Evolutionary conservation across 345 rosid genomes (phyloP), one percentile per base, ranked within the genome.

Genomic region (Lepidium didymum): DNA sequence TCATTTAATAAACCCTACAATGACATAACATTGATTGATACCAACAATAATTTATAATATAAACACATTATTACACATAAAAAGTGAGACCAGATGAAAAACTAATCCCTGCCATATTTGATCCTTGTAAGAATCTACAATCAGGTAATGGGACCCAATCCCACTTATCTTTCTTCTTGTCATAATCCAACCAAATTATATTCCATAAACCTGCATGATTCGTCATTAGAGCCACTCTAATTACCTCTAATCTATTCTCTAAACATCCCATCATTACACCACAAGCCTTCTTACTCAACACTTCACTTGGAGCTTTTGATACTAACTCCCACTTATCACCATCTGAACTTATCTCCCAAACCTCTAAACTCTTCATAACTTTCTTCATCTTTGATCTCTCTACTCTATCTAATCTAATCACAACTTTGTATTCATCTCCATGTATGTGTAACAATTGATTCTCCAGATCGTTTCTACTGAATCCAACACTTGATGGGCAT

Each of bases 101-200:
- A 27, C 86, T 80, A 45, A 88, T 77, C 18, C 95, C 97, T 1
- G 89, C 95, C 91, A 88, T 80, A 64, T 86, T 86, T 12, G 80
- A 82, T 21, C 92, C 92, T 62, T 71, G 84, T 84, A 83, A 86
- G 64, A 74, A 74, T 46, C 73, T 75, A 64, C 87, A 81, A 66
- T 80, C 80, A 9, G 89, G 86, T 10, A 86, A 12, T 5, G 80
- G 81, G 43, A 83, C 41, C 80, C 78, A 79, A 15, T 21, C 61
- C 90, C 95, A 90, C 9, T 64, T 8, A 14, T 72, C 37, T 13
- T 19, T 79, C n/a, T 41, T 35, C 36, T 27, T 49, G n/a, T 82
- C 78, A 46, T 86, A 85, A 42, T 74, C 75, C 12, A 85, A 51
- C 90, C 95, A 86, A 21, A 80, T 75, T 2, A 88, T 80, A 72